Base-by-base conservation (phyloP, 306 rosid species). In the Arachis stenosperma region DNA sequence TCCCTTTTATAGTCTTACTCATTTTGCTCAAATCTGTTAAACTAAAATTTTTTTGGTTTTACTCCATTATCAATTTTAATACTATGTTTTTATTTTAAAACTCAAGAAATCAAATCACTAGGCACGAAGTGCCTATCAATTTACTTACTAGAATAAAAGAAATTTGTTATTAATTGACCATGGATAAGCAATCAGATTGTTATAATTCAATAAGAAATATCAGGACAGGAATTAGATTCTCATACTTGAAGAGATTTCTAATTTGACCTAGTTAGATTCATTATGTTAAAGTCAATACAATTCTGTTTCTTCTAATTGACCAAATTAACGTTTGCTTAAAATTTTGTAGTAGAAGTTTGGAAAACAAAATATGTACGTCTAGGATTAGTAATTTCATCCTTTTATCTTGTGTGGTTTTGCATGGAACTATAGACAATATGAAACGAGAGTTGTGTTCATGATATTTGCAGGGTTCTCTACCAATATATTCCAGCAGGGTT, bases 381-480 rank as follows among this genome's bases (percentile, higher is more conserved):
- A 17, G 22, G 22, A 17, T 17, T 0, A 17, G 22, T 17, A 58
- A 52, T 15, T 69, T 51, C 54, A 30, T 77, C 48, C 77, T 71
- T 61, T 60, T 59, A n/a, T 61, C 56, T 63, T 75, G 50, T 46
- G 66, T 3, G 50, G 43, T 67, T 75, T 8, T 27, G 57, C 66
- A 40, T 62, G 61, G 79, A 46, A 48, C 72, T 61, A n/a, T 41
- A 6, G 42, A 56, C n/a, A 73, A 58, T 8, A 56, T 30, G 60
- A 66, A 43, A 53, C 59, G 65, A 63, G 43, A 56, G 79, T 74
- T 73, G 62, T 73, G 62, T 74, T 81, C 66, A 52, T 74, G 79
- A 54, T 71, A 79, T 80, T 81, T 81, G 78, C 95, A 94, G 99
- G 99, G 99, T 61, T 91, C 97, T 71, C 85, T 94, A 76, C 99